phyloP scores from a whole-genome alignment of 2,329 filamentous ascomycete species.

The Aspergillus pseudotamarii region DNA sequence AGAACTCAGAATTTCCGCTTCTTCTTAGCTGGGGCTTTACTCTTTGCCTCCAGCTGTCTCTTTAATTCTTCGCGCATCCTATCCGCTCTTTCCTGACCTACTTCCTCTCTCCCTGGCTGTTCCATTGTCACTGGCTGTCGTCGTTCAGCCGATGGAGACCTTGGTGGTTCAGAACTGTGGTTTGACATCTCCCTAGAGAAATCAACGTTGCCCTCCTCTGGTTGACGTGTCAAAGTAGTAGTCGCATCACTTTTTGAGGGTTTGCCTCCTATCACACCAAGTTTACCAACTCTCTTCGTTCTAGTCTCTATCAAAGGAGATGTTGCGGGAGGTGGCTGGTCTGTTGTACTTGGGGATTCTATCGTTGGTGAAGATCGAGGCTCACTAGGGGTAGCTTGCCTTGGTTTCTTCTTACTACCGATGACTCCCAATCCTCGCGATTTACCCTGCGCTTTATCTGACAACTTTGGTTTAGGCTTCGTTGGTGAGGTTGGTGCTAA shows the following conservation, averaged over 20 bases:
- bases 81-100: constrained; percentile 57
- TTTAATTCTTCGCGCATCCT: constrained; percentile 61
- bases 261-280: constrained; percentile 42
- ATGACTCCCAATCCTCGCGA: constrained; percentile 33
- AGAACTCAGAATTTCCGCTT: constrained; percentile 54
- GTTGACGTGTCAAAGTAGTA: constrained; percentile 1
- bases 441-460: constrained; percentile 14
- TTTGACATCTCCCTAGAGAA: not conserved
- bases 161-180: constrained; percentile 4
- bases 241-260: constrained; percentile 13
- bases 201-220: not conserved
- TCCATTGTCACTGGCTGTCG: constrained; percentile 5
- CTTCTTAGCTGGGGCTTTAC: constrained; percentile 58
- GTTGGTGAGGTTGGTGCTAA: not conserved
- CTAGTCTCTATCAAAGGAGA: not conserved
- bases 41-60: constrained; percentile 53
- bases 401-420: constrained; percentile 32
- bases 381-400: constrained; percentile 4
- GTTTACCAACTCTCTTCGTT: constrained; percentile 21
- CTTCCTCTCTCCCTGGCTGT: constrained; percentile 27
- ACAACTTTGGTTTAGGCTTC: constrained; percentile 4
- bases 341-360: not conserved
- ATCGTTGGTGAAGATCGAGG: constrained; percentile 2
- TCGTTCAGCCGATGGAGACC: constrained; percentile 2
- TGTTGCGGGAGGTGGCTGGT: not conserved